Evolutionary conservation across 257 asterid genomes (phyloP), one percentile per base, ranked within the genome.

Genomic region (Osmanthus fragrans): DNA sequence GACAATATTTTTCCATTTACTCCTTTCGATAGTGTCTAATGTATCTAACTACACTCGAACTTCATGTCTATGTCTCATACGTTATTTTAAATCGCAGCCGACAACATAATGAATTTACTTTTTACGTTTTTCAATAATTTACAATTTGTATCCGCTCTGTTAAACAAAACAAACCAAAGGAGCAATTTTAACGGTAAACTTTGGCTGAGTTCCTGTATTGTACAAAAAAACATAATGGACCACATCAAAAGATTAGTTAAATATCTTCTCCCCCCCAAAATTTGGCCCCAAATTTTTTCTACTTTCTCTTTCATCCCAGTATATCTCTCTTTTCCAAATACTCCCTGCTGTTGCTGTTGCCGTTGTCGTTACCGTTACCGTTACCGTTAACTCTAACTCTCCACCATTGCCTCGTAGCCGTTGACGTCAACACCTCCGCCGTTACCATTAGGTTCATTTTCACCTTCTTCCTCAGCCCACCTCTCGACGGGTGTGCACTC

Each of bases 401-500:
- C 81, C 47, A 29, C 47, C 65, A 67, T 30, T 12, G 8, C 79
- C 15, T 73, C 73, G 18, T 32, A 40, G 49, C 49, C 78, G 5
- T 40, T 40, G 49, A 1, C 16, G 49, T 40, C 58, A 4, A 5
- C 58, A 3, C 8, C 58, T 19, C 0, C 71, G n/a, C 47, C 51
- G 49, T 63, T 32, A 1, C 15, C 74, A 19, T 51, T 60, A 18
- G 18, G 71, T 29, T 25, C 66, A 16, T 71, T 40, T 3, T 45
- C 76, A 5, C 25, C 76, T 29, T 36, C 76, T 7, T 71, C 82
- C 11, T 47, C 51, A 2, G 56, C 72, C 74, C 58, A 34, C 42
- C 80, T 42, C 73, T 76, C 80, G 19, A 68, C 76, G 12, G 83
- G 75, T 2, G 75, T 36, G 70, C 83, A 79, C 72, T 79, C 79